Conservation (phyloP, 108 stramenopile species). For the Conticribra weissflogii region DNA sequence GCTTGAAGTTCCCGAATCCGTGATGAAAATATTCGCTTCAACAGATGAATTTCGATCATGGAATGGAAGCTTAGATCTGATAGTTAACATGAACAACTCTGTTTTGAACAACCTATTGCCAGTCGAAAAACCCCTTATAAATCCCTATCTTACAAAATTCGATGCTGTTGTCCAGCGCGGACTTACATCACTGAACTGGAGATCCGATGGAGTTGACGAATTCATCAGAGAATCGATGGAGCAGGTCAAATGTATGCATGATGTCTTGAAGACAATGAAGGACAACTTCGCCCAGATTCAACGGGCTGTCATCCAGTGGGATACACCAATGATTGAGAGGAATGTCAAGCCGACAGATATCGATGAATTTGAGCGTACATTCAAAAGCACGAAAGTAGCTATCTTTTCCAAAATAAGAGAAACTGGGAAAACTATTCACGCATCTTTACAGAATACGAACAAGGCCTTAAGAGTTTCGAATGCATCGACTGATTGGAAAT, state of each 20-base stretch:
- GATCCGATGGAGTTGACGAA: slow-evolving; percentile 63
- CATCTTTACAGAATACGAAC: slow-evolving; percentile 76
- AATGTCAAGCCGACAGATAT: slow-evolving; percentile 83
- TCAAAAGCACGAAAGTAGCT: slow-evolving; percentile 49
- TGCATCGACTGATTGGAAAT: slow-evolving; percentile 80
- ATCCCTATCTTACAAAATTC: slow-evolving; percentile 79
- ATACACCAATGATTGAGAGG: slow-evolving; percentile 74
- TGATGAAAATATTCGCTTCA: slow-evolving; percentile 78
- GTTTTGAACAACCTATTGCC: slow-evolving; percentile 78
- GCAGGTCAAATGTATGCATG: slow-evolving; percentile 70
- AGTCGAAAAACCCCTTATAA: slow-evolving; percentile 85
- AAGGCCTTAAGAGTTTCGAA: slow-evolving; percentile 70
- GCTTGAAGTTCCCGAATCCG: slow-evolving; percentile 78
- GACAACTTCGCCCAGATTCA: slow-evolving; percentile 67
- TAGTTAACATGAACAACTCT: slow-evolving; percentile 87
- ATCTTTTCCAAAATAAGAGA: slow-evolving; percentile 77
- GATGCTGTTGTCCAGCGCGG: slow-evolving; percentile 70
- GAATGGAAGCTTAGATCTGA: slow-evolving; percentile 88
- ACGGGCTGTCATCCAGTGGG: slow-evolving; percentile 60
- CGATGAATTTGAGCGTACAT: slow-evolving; percentile 81
- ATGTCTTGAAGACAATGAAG: slow-evolving; percentile 79
- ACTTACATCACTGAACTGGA: slow-evolving; percentile 77
- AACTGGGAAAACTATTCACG: slow-evolving; percentile 77
- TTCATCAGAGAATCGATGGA: slow-evolving; percentile 79
- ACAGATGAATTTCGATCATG: slow-evolving; percentile 83